These are phyloP conservation scores for Xerocomellus intermedius DNA, from an alignment of 768 basidiomycete genomes.

Conservation along the genomic window DNA sequence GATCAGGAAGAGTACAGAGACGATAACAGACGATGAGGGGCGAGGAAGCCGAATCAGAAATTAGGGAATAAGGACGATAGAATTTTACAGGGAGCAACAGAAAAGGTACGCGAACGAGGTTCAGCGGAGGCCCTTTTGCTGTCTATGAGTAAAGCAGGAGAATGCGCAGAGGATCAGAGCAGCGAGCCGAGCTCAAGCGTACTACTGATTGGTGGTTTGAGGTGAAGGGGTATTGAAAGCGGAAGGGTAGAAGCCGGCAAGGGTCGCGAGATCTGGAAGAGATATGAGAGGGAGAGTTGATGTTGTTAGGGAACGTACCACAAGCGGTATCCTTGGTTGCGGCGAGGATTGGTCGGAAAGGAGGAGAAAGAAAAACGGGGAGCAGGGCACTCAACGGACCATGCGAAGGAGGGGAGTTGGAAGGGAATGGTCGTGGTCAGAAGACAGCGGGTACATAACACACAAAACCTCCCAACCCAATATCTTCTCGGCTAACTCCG, in stretches of 20 bases:
- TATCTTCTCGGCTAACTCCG: conserved; percentile 31
- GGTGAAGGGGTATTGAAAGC: conserved; percentile 33
- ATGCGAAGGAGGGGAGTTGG: conserved; percentile 29
- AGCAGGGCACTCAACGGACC: conserved; percentile 34
- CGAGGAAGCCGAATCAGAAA: conserved; percentile 7
- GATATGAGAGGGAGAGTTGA: not conserved
- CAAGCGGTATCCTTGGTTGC: conserved; percentile 54
- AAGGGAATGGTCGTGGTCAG: conserved; percentile 27
- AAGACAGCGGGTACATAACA: conserved; percentile 33
- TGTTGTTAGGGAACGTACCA: conserved; percentile 30
- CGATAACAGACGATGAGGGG: conserved; percentile 2
- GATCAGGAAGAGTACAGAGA: conserved; percentile 11
- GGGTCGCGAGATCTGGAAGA: conserved; percentile 83
- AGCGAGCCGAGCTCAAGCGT: conserved; percentile 77
- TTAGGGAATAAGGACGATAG: conserved; percentile 16
- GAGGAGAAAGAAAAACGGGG: conserved; percentile 29
- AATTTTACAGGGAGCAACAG: conserved; percentile 26
- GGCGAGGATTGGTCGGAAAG: conserved; percentile 43
- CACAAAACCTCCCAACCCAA: conserved; percentile 16
- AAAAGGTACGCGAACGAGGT: conserved; percentile 44
- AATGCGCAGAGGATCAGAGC: conserved; percentile 33
- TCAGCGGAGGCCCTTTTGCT: conserved; percentile 42
- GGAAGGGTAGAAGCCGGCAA: conserved; percentile 76
- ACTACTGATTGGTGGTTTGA: conserved; percentile 42
- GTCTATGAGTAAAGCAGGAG: conserved; percentile 10